These are phyloP conservation scores for Adansonia digitata DNA, from an alignment of 345 rosid species.

Conservation along the genomic window DNA sequence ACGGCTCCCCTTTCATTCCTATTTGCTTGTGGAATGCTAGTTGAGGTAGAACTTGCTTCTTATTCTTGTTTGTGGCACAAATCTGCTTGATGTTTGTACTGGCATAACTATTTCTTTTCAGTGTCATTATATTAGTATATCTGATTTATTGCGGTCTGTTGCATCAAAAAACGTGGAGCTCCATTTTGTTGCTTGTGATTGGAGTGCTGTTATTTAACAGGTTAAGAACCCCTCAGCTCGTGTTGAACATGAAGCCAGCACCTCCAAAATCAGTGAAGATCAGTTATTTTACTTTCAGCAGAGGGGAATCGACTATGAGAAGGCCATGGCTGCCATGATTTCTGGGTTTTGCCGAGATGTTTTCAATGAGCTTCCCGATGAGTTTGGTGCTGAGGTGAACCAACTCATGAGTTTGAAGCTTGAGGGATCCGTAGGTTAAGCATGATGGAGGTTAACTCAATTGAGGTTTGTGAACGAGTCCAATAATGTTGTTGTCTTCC, in stretches of 20 bases:
- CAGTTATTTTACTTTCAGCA: conserved; percentile 98
- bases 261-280: conserved; percentile 88
- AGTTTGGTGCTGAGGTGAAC: conserved; percentile 87
- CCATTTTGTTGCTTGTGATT: not conserved
- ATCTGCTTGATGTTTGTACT: not conserved
- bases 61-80: not conserved
- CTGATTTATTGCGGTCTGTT: not conserved
- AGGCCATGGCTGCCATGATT: conserved; percentile 95
- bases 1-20: not conserved
- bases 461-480: not conserved
- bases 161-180: not conserved
- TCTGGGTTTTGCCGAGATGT: conserved; percentile 86
- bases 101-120: too few species aligned
- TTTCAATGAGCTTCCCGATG: conserved; percentile 88
- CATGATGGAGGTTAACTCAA: conserved; percentile 8
- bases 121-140: not conserved
- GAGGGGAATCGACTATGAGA: conserved; percentile 90
- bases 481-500: not conserved
- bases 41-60: not conserved
- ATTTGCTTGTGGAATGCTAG: not conserved
- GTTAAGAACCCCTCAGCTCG: conserved; percentile 84
- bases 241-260: conserved; percentile 96
- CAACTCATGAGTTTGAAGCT: conserved; percentile 93
- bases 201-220: conserved; percentile 22
- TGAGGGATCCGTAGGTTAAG: conserved; percentile 87